Percentiles rank a stretch among this genome's conserved stretches.
Conservation (phyloP, 805 yeast species). For the Starmerella davenportii region DNA sequence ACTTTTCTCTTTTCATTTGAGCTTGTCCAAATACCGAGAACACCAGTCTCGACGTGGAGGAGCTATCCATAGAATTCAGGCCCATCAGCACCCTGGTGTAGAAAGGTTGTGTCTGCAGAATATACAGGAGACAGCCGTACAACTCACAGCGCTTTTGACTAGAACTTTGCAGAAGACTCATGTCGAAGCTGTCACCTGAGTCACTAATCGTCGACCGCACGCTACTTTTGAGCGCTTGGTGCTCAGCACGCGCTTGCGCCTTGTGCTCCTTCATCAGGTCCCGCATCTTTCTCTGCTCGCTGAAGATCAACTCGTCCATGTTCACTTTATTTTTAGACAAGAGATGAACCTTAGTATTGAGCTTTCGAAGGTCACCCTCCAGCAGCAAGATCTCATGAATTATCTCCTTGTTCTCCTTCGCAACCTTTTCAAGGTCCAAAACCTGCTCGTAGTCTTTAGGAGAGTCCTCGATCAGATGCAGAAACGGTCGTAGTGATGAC, state of each 20-base stretch:
- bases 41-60: conserved; percentile 19
- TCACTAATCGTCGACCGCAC: too few relatives aligned
- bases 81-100: conserved; percentile 43
- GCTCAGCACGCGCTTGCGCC: neutral
- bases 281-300: conserved; percentile 12
- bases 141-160: conserved; percentile 36
- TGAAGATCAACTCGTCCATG: conserved; percentile 40
- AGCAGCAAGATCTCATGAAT: conserved; percentile 53
- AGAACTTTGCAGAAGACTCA: conserved; percentile 25
- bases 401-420: conserved; percentile 50
- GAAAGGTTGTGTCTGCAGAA: conserved; percentile 65
- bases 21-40: conserved; percentile 23
- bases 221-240: too few relatives aligned
- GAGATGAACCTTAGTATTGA: conserved; percentile 61
- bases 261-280: neutral
- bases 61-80: conserved; percentile 7
- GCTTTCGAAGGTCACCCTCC: conserved; percentile 55
- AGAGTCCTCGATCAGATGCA: conserved; percentile 52
- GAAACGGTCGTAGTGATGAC: conserved; percentile 56
- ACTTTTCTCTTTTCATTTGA: conserved; percentile 49
- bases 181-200: conserved; percentile 17
- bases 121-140: conserved; percentile 61
- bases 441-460: conserved; percentile 64
- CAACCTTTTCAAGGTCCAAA: conserved; percentile 42
- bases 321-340: conserved; percentile 65